Evolutionary conservation across 2,329 filamentous ascomycete genomes (phyloP).

Genomic region (Colletotrichum orchidophilum): DNA sequence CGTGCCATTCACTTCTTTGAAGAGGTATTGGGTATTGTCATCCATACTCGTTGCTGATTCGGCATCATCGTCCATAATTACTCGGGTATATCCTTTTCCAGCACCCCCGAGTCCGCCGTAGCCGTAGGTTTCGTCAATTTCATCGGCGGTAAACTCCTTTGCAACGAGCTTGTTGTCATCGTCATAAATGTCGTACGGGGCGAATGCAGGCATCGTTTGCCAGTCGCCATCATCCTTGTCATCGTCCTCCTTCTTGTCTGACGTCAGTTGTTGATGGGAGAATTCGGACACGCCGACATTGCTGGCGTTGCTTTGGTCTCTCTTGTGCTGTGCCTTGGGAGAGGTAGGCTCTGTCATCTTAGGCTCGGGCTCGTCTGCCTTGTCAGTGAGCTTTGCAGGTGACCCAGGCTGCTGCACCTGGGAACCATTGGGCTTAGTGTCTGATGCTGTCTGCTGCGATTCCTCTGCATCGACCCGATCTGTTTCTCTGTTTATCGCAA

Average conservation of each 20-base stretch:
- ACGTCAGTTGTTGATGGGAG: conserved; percentile 84
- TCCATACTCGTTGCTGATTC: conserved; percentile 96
- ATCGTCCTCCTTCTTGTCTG: conserved; percentile 62
- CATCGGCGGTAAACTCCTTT: conserved; percentile 76
- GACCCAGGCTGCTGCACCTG: conserved; percentile 2
- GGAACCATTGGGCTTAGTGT: not conserved
- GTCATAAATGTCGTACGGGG: conserved; percentile 94
- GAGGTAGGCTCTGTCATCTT: conserved; percentile 1
- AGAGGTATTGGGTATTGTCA: conserved; percentile 95
- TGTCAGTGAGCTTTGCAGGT: conserved; percentile 20
- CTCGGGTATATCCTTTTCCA: conserved; percentile 92
- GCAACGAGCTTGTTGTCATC: conserved; percentile 91
- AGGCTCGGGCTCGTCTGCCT: conserved; percentile 31
- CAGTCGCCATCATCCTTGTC: conserved; percentile 75
- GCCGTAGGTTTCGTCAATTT: conserved; percentile 73
- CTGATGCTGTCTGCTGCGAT: not conserved
- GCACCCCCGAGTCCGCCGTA: conserved; percentile 87
- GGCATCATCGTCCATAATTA: conserved; percentile 94
- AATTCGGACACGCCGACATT: conserved; percentile 74
- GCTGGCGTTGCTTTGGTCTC: conserved; percentile 52
- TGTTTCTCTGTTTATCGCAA: not conserved
- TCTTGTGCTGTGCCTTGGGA: conserved; percentile 3
- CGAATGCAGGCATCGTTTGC: conserved; percentile 95
- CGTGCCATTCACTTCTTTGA: conserved; percentile 75
- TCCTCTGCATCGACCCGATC: not conserved